Conservation (phyloP, 345 rosid species). For the Eucalyptus sideroxylon region DNA sequence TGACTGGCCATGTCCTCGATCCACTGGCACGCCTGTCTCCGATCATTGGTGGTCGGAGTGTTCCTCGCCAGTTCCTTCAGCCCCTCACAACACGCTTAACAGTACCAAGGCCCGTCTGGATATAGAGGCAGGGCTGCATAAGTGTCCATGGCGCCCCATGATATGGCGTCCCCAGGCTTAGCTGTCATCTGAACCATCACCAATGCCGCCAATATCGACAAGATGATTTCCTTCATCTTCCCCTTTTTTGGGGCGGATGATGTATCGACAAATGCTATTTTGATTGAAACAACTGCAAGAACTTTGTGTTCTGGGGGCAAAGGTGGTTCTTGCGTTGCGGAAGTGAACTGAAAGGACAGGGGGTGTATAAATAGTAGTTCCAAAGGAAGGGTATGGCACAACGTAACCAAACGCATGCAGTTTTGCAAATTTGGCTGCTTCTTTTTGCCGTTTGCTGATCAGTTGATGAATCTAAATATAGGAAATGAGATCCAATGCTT, state of each 20-base stretch:
- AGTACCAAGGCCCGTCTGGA: too few species aligned
- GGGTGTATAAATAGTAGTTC: neutral
- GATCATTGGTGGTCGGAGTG: too few species aligned
- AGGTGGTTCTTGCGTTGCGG: neutral
- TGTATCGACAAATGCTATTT: neutral
- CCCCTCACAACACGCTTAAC: too few species aligned
- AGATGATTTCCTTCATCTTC: neutral
- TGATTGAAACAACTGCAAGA: neutral
- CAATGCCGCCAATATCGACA: neutral
- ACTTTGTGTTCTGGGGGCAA: neutral
- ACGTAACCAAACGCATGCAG: too few species aligned
- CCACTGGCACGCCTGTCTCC: too few species aligned
- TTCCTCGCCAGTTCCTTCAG: too few species aligned
- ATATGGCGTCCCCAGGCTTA: neutral
- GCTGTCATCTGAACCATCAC: neutral
- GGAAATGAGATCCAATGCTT: neutral
- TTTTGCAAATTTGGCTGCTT: too few species aligned
- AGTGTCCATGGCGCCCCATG: too few species aligned
- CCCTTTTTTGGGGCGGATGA: neutral
- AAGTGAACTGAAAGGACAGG: neutral
- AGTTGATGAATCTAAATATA: neutral
- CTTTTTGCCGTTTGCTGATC: neutral
- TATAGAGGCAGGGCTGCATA: too few species aligned
- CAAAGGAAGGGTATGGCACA: too few species aligned
- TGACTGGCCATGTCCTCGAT: too few species aligned